phyloP scores from a whole-genome alignment of 768 basidiomycete genomes.

The Termitomyces sp. region DNA sequence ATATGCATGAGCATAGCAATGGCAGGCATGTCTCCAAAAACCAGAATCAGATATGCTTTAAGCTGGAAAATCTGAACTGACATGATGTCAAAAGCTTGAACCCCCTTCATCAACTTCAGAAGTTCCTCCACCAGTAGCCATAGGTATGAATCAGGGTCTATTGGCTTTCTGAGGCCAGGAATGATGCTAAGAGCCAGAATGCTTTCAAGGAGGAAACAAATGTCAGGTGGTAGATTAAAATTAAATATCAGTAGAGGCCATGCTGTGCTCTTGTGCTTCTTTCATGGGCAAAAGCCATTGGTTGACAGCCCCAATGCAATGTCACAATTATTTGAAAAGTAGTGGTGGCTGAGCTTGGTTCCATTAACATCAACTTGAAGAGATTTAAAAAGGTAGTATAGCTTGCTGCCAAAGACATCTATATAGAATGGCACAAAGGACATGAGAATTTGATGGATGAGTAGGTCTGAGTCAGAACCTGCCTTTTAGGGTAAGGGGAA shows the following conservation, averaged over 20 bases:
- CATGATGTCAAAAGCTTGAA: conserved; percentile 26
- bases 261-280: conserved; percentile 21
- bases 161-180: conserved; percentile 34
- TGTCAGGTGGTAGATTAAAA: conserved; percentile 23
- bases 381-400: not conserved
- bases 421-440: no score
- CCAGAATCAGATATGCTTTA: conserved; percentile 16
- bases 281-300: conserved; percentile 36
- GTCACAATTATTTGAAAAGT: conserved; percentile 18
- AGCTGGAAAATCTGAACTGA: conserved; percentile 12
- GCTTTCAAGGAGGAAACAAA: conserved; percentile 26
- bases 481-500: no score
- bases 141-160: conserved; percentile 34
- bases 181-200: conserved; percentile 34
- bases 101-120: conserved; percentile 25
- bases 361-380: not conserved
- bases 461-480: no score
- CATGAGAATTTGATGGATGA: no score
- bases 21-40: conserved; percentile 21
- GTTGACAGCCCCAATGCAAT: conserved; percentile 34
- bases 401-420: no score
- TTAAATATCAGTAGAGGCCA: conserved; percentile 38
- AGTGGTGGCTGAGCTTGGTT: not conserved
- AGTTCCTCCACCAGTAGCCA: conserved; percentile 32
- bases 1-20: conserved; percentile 23